Base-by-base conservation (phyloP, 2,329 filamentous ascomycete species). In the Periconia digitata region DNA sequence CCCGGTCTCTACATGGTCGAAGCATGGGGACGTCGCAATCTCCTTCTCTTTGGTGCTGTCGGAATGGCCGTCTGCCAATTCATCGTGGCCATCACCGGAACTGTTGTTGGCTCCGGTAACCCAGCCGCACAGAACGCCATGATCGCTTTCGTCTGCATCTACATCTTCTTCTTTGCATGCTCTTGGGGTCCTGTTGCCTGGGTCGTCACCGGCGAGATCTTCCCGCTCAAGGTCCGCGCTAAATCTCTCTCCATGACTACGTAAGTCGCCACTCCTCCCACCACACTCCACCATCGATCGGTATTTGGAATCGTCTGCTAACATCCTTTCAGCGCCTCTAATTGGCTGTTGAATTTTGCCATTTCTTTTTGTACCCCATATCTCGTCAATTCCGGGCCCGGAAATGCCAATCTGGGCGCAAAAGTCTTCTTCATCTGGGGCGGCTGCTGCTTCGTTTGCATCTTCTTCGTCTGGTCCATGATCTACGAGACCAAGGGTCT, bases 401-500 rank as follows among this genome's bases (percentile, higher is more conserved):
- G 86, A 2, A 85, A 87, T 41, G 85, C 85, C 27, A 81, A 89
- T 58, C 78, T 95, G 24, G 70, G 75, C 45, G 72, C 74, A 18
- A 79, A 78, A 63, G 77, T 81, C 29, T 81, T 81, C 71, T 81
- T 80, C 66, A 74, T 81, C 61, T 81, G 78, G 78, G 77, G 76
- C 34, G 72, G 72, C 24, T 79, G 76, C 71, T 81, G 79, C 66
- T 73, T 76, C 51, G 57, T 81, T 49, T 79, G 76, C 51, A 72
- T 72, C 36, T 73, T 88, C 54, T 91, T 90, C 68, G 87, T 90
- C 27, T 91, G 84, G 77, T 80, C 76, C 64, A 83, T 89, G 79
- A 84, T 90, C 42, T 90, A 85, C 64, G 87, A 90, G 73, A 90
- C 87, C 6, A 89, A 85, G 74, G 88, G 87, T 69, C 85, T 90